Conservation (phyloP, 192 early-diverging fungal genomes). For the Backusella liffmaniae region DNA sequence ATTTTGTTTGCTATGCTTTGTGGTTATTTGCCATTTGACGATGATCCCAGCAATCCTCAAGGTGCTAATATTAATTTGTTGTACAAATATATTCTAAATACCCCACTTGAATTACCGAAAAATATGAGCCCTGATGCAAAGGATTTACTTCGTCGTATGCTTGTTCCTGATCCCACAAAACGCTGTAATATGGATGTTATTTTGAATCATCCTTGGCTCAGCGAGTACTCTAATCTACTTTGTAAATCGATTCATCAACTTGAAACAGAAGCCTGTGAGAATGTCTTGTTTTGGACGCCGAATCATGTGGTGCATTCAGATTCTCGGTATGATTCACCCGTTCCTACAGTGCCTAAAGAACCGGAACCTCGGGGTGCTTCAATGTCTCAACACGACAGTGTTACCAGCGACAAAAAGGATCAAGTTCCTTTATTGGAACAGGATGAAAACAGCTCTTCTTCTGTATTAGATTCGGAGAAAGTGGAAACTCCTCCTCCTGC, state of each 20-base stretch:
- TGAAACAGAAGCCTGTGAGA: slow-evolving; percentile 15
- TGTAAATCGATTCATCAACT: slow-evolving; percentile 13
- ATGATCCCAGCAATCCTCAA: slow-evolving; percentile 84
- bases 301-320: slow-evolving; percentile 12
- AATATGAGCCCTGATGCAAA: slow-evolving; percentile 69
- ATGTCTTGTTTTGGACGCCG: slow-evolving; percentile 2
- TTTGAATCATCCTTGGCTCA: slow-evolving; percentile 63
- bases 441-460: background rate
- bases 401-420: background rate
- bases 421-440: background rate
- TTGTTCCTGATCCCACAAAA: slow-evolving; percentile 84
- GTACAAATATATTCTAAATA: slow-evolving; percentile 82
- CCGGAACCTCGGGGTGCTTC: slow-evolving; percentile 10
- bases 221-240: slow-evolving; percentile 40
- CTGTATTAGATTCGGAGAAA: background rate
- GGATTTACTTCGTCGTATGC: slow-evolving; percentile 82
- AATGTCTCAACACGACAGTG: background rate
- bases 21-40: slow-evolving; percentile 86
- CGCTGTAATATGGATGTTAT: slow-evolving; percentile 71
- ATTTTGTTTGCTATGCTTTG: slow-evolving; percentile 92
- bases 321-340: slow-evolving; percentile 2
- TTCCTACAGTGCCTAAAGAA: background rate
- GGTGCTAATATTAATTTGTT: slow-evolving; percentile 83
- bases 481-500: background rate
- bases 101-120: slow-evolving; percentile 80